Evolutionary conservation across 345 rosid genomes (phyloP), one percentile per base, ranked within the genome.

Genomic region (Bruguiera parviflora): DNA sequence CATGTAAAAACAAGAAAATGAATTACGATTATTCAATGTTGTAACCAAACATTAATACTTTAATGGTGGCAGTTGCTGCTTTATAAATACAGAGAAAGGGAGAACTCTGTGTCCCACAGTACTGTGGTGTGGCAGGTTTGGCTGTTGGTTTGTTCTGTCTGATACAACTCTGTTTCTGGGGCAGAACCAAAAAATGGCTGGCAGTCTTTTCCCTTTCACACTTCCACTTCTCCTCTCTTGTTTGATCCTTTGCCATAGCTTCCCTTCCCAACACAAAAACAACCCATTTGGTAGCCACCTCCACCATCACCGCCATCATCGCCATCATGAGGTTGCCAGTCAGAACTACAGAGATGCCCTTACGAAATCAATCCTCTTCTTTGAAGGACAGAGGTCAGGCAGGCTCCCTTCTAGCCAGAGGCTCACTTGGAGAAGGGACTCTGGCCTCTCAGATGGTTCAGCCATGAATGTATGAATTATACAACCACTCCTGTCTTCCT

Each of bases 21-120:
- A 37, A 37, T 37, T 58, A 67, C 63, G 55, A 24, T 52, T 64
- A 46, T 60, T 74, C 57, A 69, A 65, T 64, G 59, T 46, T 15
- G 56, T 70, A 53, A 62, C 63, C 29, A 59, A 69, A 58, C 22
- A 61, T 57, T 65, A 69, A 74, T 20, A 39, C 64, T 43, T 3
- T 43, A 56, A 56, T 21, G 59, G 22, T 19, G 51, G 71, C 75
- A 58, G 79, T 77, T 83, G 84, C 80, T 73, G 58, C 84, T 71
- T 81, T 88, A 89, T 88, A 92, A 86, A 88, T 76, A 81, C 63
- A 57, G 80, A 59, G 86, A 53, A 39, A 46, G 52, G 61, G 66
- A 58, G 66, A 65, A 19, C 83, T 73, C 77, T 72, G 81, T 71
- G 58, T 27, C 28, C 68, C 67, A 72, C 58, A 8, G 59, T 82